A percentile compares a stretch with the other conserved stretches of the same genome.
Evolutionary conservation across 164 flowering plant species (phyloP).

Genomic region (Chloranthus sessilifolius): DNA sequence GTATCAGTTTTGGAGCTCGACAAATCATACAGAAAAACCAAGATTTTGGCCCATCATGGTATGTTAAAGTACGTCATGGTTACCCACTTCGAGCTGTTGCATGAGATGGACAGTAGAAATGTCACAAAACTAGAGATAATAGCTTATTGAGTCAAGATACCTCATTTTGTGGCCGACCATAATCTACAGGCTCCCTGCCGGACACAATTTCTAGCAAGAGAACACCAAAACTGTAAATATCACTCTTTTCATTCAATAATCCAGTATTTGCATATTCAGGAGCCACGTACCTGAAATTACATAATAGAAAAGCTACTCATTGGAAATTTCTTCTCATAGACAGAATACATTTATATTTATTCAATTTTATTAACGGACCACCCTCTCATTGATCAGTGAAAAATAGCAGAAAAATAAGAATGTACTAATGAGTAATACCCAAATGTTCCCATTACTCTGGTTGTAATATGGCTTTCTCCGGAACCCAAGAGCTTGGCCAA

Average conservation of each 20-base stretch:
- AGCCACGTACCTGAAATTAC: constrained; percentile 40
- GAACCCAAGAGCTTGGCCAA: constrained; percentile 44
- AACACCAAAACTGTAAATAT: no score
- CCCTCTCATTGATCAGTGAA: not conserved
- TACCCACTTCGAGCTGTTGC: no score
- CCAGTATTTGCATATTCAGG: constrained; percentile 50
- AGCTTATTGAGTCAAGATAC: constrained; percentile 17
- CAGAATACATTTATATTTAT: not conserved
- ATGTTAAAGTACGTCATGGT: not conserved
- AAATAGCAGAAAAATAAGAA: not conserved
- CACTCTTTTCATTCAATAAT: constrained; percentile 35
- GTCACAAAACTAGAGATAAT: no score
- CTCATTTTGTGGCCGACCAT: constrained; percentile 34
- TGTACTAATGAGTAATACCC: not conserved
- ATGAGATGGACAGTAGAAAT: no score
- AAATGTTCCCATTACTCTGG: constrained; percentile 29
- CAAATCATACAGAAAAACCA: not conserved
- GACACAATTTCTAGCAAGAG: no score
- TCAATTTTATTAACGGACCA: not conserved
- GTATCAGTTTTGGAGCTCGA: not conserved
- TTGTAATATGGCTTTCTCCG: constrained; percentile 33
- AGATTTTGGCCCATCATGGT: no score
- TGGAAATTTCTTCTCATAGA: not conserved
- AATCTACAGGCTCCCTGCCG: constrained; percentile 44
- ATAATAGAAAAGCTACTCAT: not conserved